These are phyloP conservation scores for Thuja plicata DNA, from an alignment of 83 land plant genomes.

Conservation along the genomic window DNA sequence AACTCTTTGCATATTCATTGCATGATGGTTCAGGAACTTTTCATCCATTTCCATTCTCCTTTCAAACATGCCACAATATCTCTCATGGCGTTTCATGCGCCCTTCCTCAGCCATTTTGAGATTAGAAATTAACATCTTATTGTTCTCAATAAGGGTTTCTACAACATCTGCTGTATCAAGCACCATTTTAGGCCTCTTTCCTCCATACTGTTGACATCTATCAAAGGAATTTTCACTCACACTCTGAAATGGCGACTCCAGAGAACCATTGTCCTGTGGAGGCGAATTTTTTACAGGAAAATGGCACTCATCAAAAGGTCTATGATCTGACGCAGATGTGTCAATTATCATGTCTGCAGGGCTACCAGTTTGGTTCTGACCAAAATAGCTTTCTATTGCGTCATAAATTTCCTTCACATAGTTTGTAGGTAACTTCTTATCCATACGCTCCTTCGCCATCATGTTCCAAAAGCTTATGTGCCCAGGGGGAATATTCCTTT, in stretches of 20 bases:
- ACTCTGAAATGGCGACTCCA: slow-evolving; percentile 13
- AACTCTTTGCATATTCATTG: slow-evolving; percentile 14
- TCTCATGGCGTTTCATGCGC: slow-evolving; percentile 14
- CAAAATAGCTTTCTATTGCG: slow-evolving; percentile 6
- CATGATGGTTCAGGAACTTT: slow-evolving; percentile 16
- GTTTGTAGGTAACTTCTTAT: background rate
- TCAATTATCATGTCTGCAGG: slow-evolving; percentile 16
- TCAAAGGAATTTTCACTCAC: slow-evolving; percentile 4
- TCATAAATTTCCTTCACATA: slow-evolving; percentile 7
- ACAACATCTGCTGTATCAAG: background rate
- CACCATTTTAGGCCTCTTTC: background rate
- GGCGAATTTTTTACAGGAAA: background rate
- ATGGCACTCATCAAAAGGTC: slow-evolving; percentile 11
- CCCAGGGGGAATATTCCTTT: background rate
- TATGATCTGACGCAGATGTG: slow-evolving; percentile 10
- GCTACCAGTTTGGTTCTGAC: background rate
- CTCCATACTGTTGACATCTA: background rate
- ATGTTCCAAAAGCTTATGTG: background rate
- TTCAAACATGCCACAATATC: slow-evolving; percentile 14
- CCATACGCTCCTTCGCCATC: background rate
- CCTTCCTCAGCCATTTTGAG: slow-evolving; percentile 17
- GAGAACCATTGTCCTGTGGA: background rate
- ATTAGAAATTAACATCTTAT: slow-evolving; percentile 9
- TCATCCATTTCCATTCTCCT: slow-evolving; percentile 19
- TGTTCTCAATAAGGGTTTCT: slow-evolving; percentile 13